Base-by-base conservation (phyloP, 108 stramenopile species). In the Mayamaea pseudoterrestris region DNA sequence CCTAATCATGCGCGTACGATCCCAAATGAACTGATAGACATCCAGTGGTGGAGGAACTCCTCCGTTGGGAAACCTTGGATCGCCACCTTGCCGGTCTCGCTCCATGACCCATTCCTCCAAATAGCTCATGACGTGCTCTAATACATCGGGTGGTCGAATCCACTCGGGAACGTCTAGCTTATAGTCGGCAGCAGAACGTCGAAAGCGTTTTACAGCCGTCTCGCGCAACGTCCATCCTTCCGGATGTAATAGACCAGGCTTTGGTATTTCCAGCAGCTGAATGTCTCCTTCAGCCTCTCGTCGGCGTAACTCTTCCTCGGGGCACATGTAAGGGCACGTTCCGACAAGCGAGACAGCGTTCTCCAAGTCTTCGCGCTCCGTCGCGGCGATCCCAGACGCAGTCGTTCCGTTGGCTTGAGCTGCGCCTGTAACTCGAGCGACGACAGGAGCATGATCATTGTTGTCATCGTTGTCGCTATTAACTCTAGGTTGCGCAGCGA, bases 81-180 rank as follows among this genome's bases (percentile, higher is more conserved):
- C 90, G 1, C 76, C 65, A 27, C 90, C 90, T 69, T 93, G 90
- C 47, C 90, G 73, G 53, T 93, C 90, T 29, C 85, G 69, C 51
- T 85, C 86, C 90, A 93, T 93, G 12, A 93, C 81, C 84, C 84
- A 93, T 64, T 93, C 91, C 52, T 89, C 86, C 0, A 86, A 41
- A 48, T 83, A 88, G 1, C 69, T 76, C 41, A 76, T 73, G 20
- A 76, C 74, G 7, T 59, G 41, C 36, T 93, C 90, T 44, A 93
- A 60, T 26, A 25, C 74, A 44, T 82, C 74, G 2, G 85, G 85
- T 1, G 90, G 90, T 17, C 90, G 69, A 1, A 92, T 74, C 61
- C 77, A 73, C 41, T 85, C 85, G 13, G 90, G 90, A 34, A 86
- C 73, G 53, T 85, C 80, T 34, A 85, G 59, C 56, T 84, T 87